Conservation (phyloP, 495 filamentous ascomycete species). For the Daldinia childiae region DNA sequence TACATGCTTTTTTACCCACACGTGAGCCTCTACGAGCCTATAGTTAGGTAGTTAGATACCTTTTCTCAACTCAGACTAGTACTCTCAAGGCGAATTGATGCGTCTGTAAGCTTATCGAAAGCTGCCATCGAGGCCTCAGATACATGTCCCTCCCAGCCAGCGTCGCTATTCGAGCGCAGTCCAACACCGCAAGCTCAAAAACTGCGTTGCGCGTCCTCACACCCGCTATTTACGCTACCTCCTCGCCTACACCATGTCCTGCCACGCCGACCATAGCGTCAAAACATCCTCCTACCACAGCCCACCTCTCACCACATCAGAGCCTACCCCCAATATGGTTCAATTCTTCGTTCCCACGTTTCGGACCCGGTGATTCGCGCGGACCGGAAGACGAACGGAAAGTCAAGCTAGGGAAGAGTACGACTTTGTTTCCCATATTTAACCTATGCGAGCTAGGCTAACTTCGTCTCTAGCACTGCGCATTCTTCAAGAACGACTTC, state of each 20-base stretch:
- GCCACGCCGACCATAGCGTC: conserved; percentile 20
- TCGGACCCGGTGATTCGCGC: conserved; percentile 39
- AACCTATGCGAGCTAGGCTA: conserved; percentile 2
- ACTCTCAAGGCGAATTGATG: conserved; percentile 39
- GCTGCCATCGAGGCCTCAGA: conserved; percentile 38
- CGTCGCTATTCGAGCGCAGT: conserved; percentile 43
- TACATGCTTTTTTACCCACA: conserved; percentile 3
- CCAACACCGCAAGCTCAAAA: conserved; percentile 39
- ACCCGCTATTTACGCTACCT: conserved; percentile 15
- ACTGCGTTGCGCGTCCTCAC: conserved; percentile 34
- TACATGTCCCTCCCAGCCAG: conserved; percentile 46
- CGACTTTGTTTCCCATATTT: conserved; percentile 39
- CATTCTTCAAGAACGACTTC: conserved; percentile 85
- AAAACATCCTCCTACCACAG: not conserved
- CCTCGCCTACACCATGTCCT: conserved; percentile 10
- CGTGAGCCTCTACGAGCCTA: conserved; percentile 1
- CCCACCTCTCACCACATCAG: conserved; percentile 28
- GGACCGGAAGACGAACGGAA: conserved; percentile 76
- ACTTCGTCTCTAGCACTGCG: conserved; percentile 70
- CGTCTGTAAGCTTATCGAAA: conserved; percentile 17
- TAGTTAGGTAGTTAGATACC: conserved; percentile 14
- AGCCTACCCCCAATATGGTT: conserved; percentile 47
- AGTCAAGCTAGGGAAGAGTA: conserved; percentile 90
- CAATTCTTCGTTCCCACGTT: conserved; percentile 45
- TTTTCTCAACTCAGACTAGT: not conserved